Conservation (phyloP, 495 filamentous ascomycete species). For the Astrothelium macrocarpum region DNA sequence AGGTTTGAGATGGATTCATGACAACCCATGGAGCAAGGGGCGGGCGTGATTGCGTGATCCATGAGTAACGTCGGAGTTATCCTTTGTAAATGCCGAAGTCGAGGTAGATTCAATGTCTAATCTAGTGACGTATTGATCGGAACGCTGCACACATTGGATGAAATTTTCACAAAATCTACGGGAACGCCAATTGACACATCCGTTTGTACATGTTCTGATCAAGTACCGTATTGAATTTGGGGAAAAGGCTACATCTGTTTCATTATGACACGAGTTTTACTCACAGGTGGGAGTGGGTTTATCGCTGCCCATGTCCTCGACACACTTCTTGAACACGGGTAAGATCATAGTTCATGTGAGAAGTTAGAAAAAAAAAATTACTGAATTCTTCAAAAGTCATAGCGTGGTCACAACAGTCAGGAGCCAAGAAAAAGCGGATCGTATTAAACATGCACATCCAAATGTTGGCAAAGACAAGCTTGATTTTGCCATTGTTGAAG, state of each 20-base stretch:
- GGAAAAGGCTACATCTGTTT: not conserved
- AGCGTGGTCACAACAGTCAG: conserved; percentile 80
- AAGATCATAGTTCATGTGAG: not conserved
- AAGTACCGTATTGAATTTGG: not conserved
- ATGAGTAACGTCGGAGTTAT: too few relatives aligned
- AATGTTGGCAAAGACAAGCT: conserved; percentile 52
- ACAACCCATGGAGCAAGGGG: too few relatives aligned
- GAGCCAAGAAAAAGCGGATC: conserved; percentile 65
- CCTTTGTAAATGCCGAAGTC: too few relatives aligned
- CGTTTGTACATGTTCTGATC: too few relatives aligned
- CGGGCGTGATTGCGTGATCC: too few relatives aligned
- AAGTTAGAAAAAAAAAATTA: not conserved
- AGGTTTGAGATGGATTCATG: too few relatives aligned
- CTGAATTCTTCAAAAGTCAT: conserved; percentile 35
- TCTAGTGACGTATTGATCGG: too few relatives aligned
- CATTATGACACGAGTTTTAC: conserved; percentile 49
- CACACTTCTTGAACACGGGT: conserved; percentile 54
- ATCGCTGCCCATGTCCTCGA: conserved; percentile 76
- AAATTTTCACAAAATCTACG: too few relatives aligned
- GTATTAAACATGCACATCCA: conserved; percentile 60
- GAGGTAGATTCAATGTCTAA: too few relatives aligned
- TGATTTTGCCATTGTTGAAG: conserved; percentile 66
- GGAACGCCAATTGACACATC: too few relatives aligned
- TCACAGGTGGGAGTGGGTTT: conserved; percentile 61
- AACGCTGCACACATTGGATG: too few relatives aligned